phyloP scores from a whole-genome alignment of 2,329 filamentous ascomycete genomes.

The Cladosporium sp. region DNA sequence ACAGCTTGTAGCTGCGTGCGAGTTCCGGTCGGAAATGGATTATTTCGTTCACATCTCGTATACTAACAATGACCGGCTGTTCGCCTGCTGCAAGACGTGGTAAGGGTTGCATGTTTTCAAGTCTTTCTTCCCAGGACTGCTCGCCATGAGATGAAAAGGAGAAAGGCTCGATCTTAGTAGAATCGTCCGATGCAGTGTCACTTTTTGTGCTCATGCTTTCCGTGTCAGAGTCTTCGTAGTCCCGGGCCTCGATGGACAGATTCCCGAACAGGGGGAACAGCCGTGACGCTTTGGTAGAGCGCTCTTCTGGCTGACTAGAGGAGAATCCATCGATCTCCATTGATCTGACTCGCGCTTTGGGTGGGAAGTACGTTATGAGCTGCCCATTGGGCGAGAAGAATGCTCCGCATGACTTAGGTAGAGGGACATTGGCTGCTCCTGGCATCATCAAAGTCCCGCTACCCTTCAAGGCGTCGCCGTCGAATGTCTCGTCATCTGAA shows the following conservation, averaged over 20 bases:
- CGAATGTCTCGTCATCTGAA: conserved; percentile 68
- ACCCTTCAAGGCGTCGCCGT: conserved; percentile 38
- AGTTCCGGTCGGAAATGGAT: conserved; percentile 78
- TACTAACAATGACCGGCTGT: conserved; percentile 69
- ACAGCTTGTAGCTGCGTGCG: conserved; percentile 78
- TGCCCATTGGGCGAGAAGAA: conserved; percentile 59
- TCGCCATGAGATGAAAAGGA: conserved; percentile 11
- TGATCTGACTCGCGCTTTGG: conserved; percentile 44
- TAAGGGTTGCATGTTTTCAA: conserved; percentile 12
- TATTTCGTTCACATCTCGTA: conserved; percentile 68
- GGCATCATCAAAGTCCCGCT: conserved; percentile 54
- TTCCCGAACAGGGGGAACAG: conserved; percentile 36
- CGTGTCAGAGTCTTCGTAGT: conserved; percentile 20
- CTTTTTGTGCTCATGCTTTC: conserved; percentile 16
- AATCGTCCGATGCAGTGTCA: background rate
- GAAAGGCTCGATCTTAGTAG: background rate
- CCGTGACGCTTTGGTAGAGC: conserved; percentile 19
- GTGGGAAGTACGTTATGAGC: conserved; percentile 59
- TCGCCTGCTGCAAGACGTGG: conserved; percentile 30
- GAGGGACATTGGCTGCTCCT: conserved; percentile 64
- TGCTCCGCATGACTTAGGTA: conserved; percentile 60
- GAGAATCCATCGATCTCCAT: conserved; percentile 51
- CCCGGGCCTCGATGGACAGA: conserved; percentile 24
- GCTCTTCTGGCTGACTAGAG: conserved; percentile 34
- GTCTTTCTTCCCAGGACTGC: conserved; percentile 21